Evolutionary conservation across 768 basidiomycete species (phyloP), one percentile per base, ranked within the genome.

Genomic region (Leucosporidium creatinivorum): DNA sequence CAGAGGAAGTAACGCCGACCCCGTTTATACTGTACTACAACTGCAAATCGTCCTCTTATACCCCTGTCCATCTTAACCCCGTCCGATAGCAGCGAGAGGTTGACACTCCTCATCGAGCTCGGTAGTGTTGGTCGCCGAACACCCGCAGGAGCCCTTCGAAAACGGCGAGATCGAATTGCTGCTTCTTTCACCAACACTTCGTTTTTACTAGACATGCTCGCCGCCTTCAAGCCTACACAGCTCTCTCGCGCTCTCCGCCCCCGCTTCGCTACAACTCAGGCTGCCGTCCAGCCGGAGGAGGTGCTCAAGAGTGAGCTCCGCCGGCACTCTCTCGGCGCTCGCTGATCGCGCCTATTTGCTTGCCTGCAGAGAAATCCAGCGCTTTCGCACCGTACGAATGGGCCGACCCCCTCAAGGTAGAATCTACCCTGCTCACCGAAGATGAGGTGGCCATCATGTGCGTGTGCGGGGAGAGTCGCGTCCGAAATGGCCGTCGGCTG

Each of bases 371-470:
- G 13, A 44, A 50, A 8, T 15, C 39, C 10, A 44, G 10, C 39
- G 44, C 63, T 2, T 71, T 78, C 65, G 79, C 79, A 8, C 77
- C 75, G 28, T 81, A 78, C 69, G 69, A 79, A 56, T 80, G 78
- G 77, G 75, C 80, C 69, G 93, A 98, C 76, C 89, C 93, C 0
- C 80, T 98, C 71, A 84, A 84, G 73, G 75, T 92, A 33, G 88
- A 91, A 67, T 85, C 85, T 0, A 82, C 89, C 50, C 80, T 97
- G 69, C 67, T 76, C 39, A 89, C 89, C 0, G 91, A 92, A 61
- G 94, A 96, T 48, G 94, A 98, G 79, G 82, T 85, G 71, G 88
- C 89, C 19, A 88, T 96, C 73, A 85, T 91, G 93, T 92, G 67
- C 23, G 36, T 61, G 17, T 50, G 17, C 39, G 39, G 39, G 39